These are phyloP conservation scores for Colletotrichum echinochloae DNA, from an alignment of 2,329 filamentous ascomycete genomes.

Conservation along the genomic window DNA sequence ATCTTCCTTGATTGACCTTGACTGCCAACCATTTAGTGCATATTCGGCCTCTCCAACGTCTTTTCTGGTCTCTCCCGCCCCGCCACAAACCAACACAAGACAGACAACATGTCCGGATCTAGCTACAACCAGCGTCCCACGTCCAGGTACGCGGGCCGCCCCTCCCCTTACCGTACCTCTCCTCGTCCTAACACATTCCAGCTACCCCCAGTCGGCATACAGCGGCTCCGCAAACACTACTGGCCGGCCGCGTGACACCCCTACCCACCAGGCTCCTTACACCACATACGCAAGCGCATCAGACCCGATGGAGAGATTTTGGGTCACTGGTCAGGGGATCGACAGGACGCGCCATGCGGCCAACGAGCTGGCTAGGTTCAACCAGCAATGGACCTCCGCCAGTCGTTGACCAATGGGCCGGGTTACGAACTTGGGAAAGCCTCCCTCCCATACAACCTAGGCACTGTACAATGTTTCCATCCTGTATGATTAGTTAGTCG, in stretches of 20 bases:
- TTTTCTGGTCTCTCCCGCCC: not conserved
- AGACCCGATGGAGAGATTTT: slow-evolving; percentile 23
- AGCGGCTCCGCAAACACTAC: slow-evolving; percentile 29
- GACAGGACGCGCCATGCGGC: slow-evolving; percentile 5
- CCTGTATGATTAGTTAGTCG: slow-evolving; percentile 8
- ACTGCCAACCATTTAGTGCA: not conserved
- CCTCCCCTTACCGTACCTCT: not conserved
- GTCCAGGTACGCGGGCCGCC: slow-evolving; percentile 19
- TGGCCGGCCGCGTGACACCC: slow-evolving; percentile 4
- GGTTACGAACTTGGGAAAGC: not conserved
- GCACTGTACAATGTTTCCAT: not conserved
- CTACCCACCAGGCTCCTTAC: not conserved
- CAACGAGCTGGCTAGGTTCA: slow-evolving; percentile 15
- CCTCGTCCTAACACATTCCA: slow-evolving; percentile 8
- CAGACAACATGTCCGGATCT: slow-evolving; percentile 25
- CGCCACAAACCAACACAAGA: not conserved
- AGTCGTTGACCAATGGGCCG: slow-evolving; percentile 6
- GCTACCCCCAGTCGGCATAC: slow-evolving; percentile 24
- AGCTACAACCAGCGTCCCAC: slow-evolving; percentile 4
- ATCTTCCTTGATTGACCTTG: not conserved
- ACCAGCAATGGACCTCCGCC: slow-evolving; percentile 9
- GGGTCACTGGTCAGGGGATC: slow-evolving; percentile 23
- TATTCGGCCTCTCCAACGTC: not conserved
- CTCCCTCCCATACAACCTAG: not conserved
- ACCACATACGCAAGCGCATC: slow-evolving; percentile 12